Base-by-base conservation (phyloP, 1,139 yeast species). In the Meyerozyma smithsonii region DNA sequence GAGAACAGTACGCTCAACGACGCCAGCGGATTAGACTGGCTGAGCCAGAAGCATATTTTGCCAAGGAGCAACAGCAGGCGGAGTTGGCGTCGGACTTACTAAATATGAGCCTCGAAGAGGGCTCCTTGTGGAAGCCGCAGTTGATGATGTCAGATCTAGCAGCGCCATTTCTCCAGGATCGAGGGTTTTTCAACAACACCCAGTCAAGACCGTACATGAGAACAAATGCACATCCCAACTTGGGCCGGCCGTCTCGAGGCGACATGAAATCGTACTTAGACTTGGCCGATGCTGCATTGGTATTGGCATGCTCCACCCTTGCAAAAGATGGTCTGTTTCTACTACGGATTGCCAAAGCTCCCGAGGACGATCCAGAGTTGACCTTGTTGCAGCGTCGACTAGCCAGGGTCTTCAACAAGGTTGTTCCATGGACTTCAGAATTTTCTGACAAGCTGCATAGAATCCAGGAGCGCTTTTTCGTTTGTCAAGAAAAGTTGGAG, bases 281-380 rank as follows among this genome's bases (percentile, higher is more conserved):
- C 58, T 64, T 92, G 41, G 92, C 97, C 47, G 97, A 92, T 56
- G 96, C 97, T 0, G 90, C 96, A 0, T 64, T 92, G 43, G 69
- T 87, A 11, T 73, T 90, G 41, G 81, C 89, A 3, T 74, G 86
- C 39, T 87, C 81, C 44, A 58, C 84, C 3, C 62, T 92, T 41
- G 79, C 72, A 46, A 78, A 82, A 10, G 75, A 75, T 8, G 98
- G 98, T 1, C 61, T 72, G 6, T 77, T 88, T 51, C 81, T 89
- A 5, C 76, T 95, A 50, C 81, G 94, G 55, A 73, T 86, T 44
- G 79, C 76, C 48, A 68, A 80, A 0, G 94, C 96, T 0, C 64
- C 76, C 32, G 36, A 42, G 4, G 45, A 45, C 1, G 73, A 69
- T 44, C 53, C 58, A 1, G 96, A 88, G 52, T 84, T 87, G 50